phyloP scores from a whole-genome alignment of 108 stramenopile genomes.

The Cyclotella baltica region DNA sequence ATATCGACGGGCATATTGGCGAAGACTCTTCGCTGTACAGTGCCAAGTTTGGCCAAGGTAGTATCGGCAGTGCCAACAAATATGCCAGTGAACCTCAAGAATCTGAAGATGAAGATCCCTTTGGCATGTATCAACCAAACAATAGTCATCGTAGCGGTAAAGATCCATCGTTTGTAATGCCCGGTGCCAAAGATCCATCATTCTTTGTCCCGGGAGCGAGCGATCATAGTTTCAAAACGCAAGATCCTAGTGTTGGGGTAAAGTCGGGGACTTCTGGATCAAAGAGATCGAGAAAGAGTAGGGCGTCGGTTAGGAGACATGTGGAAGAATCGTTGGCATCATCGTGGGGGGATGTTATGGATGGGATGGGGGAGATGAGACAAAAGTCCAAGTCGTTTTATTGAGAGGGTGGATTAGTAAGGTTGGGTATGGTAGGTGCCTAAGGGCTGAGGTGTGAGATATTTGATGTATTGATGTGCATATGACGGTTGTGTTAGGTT shows the following conservation, averaged over 20 bases:
- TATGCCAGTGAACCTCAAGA: background rate
- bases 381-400: conserved; percentile 22
- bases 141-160: background rate
- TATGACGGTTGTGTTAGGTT: too few relatives aligned
- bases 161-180: background rate
- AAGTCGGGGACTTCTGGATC: background rate
- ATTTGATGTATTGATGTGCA: too few relatives aligned
- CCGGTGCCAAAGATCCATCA: background rate
- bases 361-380: conserved; percentile 9
- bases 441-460: too few relatives aligned
- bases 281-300: background rate
- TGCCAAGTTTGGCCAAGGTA: conserved; percentile 13
- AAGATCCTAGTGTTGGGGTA: conserved; percentile 14
- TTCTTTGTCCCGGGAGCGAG: background rate
- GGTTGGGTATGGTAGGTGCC: too few relatives aligned
- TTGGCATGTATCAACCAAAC: background rate
- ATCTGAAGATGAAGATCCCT: conserved; percentile 9
- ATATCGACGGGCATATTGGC: conserved; percentile 6
- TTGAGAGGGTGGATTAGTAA: too few relatives aligned
- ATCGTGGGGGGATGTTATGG: conserved; percentile 28
- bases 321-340: conserved; percentile 11
- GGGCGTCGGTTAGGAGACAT: background rate
- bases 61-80: background rate
- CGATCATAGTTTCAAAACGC: conserved; percentile 9
- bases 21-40: conserved; percentile 22